Base-by-base conservation (phyloP, 2,329 filamentous ascomycete genomes). In the Sclerotinia trifoliorum region DNA sequence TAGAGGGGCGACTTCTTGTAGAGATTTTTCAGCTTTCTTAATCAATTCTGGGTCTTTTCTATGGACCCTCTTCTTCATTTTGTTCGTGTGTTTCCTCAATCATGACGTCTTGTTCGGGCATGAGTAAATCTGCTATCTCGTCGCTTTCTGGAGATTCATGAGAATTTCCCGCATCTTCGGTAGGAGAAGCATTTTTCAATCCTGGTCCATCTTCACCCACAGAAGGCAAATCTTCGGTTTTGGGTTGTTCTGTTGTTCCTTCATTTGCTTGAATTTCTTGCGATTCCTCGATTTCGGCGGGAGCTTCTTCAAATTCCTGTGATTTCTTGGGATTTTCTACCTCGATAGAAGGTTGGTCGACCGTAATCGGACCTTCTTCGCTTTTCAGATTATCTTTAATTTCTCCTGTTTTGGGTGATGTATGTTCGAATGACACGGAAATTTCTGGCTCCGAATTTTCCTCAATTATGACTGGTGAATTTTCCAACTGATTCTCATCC, bases 101-200 rank as follows among this genome's bases (percentile, higher is more conserved):
- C 21, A 26, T 2, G 5, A n/a, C 21, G 19, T 62, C 60, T 26
- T 62, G 60, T 51, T 62, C 60, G 39, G 60, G 60, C 60, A 62
- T 51, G 19, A 62, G 46, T 51, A 62, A 62, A 39, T 62, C 46
- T 39, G 60, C 60, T 24, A 62, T 62, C 29, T 62, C 60, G 5
- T 62, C 46, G 13, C 32, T 49, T 26, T 62, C 60, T 6, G 46
- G 15, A 4, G 15, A 51, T 21, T 39, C 46, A 51, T 62, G 15
- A 11, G 49, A n/a, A 64, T 55, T 21, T 42, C 55, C 48, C 11
- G 32, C 8, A 29, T 55, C 49, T 26, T 13, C 19, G 13, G 17
- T 7, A 3, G 42, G 10, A 19, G 4, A n/a, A 15, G 24, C 7
- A 46, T 44, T 32, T 11, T 65, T 24, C 13, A 2, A 5, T 29